Conservation (phyloP, 306 rosid genomes). For the Vigna mungo region DNA sequence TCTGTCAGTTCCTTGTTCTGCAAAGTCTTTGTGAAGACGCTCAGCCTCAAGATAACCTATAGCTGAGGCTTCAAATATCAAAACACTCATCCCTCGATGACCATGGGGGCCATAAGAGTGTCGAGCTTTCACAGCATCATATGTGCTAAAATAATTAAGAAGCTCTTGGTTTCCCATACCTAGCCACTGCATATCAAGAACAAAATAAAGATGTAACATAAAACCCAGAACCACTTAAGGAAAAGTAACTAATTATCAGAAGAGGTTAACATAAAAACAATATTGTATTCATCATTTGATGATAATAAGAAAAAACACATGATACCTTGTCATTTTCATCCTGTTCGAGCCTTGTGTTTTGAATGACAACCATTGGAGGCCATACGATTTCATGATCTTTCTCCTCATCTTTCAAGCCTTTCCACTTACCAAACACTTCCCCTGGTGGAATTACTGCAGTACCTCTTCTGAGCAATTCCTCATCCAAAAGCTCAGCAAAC, state of each 20-base stretch:
- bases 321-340: conserved; percentile 74
- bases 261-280: no score
- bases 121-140: conserved; percentile 63
- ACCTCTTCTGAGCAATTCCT: conserved; percentile 71
- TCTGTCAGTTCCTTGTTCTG: conserved; percentile 64
- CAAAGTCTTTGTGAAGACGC: conserved; percentile 69
- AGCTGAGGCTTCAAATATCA: conserved; percentile 82
- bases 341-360: conserved; percentile 69
- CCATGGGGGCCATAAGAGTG: conserved; percentile 89
- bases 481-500: conserved; percentile 72
- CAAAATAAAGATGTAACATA: conserved; percentile 3
- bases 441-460: conserved; percentile 67
- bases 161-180: conserved; percentile 89
- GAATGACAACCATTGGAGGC: conserved; percentile 81
- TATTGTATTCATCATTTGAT: no score
- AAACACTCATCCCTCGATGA: conserved; percentile 78
- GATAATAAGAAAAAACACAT: no score
- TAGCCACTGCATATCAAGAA: conserved; percentile 53
- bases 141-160: conserved; percentile 60
- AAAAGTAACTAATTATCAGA: no score
- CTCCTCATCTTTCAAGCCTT: conserved; percentile 65
- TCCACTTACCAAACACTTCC: conserved; percentile 79
- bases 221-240: background rate
- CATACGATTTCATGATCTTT: conserved; percentile 75
- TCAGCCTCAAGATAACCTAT: conserved; percentile 78